Evolutionary conservation across 2,329 filamentous ascomycete genomes (phyloP).

Genomic region (Alternaria sp.): DNA sequence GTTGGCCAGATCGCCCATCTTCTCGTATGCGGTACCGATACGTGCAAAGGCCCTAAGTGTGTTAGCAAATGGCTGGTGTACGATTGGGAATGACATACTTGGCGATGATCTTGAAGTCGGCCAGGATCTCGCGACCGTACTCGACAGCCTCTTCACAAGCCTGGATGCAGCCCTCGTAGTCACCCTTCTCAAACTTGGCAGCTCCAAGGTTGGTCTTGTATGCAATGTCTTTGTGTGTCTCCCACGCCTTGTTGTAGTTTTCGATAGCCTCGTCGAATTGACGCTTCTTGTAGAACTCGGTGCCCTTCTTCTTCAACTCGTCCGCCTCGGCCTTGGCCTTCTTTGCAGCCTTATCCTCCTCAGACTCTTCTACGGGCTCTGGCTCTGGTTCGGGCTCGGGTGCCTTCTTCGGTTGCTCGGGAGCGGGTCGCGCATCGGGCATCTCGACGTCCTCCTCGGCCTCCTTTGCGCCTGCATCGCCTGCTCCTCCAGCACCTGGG

Average conservation of each 20-base stretch:
- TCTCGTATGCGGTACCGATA: slow-evolving; percentile 94
- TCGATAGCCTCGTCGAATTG: slow-evolving; percentile 93
- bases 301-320: slow-evolving; percentile 91
- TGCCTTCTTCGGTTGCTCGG: slow-evolving; percentile 62
- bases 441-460: slow-evolving; percentile 77
- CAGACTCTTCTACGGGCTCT: slow-evolving; percentile 80
- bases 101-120: slow-evolving; percentile 97
- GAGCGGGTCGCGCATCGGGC: slow-evolving; percentile 68
- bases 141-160: slow-evolving; percentile 86
- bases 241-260: slow-evolving; percentile 96
- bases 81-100: slow-evolving; percentile 62
- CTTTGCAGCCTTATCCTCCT: slow-evolving; percentile 82
- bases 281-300: slow-evolving; percentile 97
- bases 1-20: slow-evolving; percentile 76
- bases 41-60: slow-evolving; percentile 76
- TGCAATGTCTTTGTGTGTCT: slow-evolving; percentile 91
- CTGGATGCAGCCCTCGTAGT: slow-evolving; percentile 86
- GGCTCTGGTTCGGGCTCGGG: slow-evolving; percentile 62
- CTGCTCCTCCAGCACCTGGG: slow-evolving; percentile 53
- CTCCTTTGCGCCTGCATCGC: slow-evolving; percentile 52
- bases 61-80: slow-evolving; percentile 10
- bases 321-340: slow-evolving; percentile 93
- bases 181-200: slow-evolving; percentile 94
- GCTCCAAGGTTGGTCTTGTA: slow-evolving; percentile 97
- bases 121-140: slow-evolving; percentile 85